Conservation (phyloP, 768 basidiomycete species). For the Lentinula lateritia region DNA sequence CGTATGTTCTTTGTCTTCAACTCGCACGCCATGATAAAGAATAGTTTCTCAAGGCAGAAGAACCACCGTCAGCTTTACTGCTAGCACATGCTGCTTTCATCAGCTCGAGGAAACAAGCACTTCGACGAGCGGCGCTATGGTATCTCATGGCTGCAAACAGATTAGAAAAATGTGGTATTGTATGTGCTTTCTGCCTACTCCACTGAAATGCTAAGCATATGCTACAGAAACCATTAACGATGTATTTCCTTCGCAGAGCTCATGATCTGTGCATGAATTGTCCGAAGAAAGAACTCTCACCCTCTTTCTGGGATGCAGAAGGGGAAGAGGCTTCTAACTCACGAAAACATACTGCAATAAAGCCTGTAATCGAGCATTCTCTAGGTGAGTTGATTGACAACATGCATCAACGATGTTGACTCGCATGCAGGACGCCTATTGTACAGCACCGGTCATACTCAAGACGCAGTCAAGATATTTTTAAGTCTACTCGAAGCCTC, state of each 20-base stretch:
- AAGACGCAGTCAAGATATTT: constrained; percentile 74
- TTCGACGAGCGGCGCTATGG: constrained; percentile 71
- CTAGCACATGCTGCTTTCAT: constrained; percentile 76
- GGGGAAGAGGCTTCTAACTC: constrained; percentile 29
- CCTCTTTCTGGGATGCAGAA: constrained; percentile 78
- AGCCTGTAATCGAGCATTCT: constrained; percentile 74
- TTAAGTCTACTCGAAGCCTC: constrained; percentile 61
- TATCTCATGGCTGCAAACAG: constrained; percentile 71
- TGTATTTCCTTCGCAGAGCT: constrained; percentile 73
- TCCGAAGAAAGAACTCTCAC: constrained; percentile 58
- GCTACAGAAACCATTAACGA: constrained; percentile 75
- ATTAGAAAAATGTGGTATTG: constrained; percentile 81
- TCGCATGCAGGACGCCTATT: constrained; percentile 59
- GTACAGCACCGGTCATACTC: constrained; percentile 85
- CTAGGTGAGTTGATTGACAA: constrained; percentile 41
- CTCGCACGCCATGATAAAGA: not conserved
- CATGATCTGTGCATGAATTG: constrained; percentile 52
- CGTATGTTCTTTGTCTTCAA: constrained; percentile 38
- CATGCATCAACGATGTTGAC: not conserved
- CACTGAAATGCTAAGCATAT: not conserved
- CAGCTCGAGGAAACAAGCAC: constrained; percentile 49
- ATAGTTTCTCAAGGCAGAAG: constrained; percentile 57
- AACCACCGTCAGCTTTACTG: constrained; percentile 73
- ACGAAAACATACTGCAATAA: constrained; percentile 50
- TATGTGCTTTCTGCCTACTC: constrained; percentile 29